Percentiles rank a stretch among this genome's conserved stretches.
These are phyloP conservation scores for Cyberlindnera mycetangii DNA, from an alignment of 805 yeast species.

Conservation along the genomic window DNA sequence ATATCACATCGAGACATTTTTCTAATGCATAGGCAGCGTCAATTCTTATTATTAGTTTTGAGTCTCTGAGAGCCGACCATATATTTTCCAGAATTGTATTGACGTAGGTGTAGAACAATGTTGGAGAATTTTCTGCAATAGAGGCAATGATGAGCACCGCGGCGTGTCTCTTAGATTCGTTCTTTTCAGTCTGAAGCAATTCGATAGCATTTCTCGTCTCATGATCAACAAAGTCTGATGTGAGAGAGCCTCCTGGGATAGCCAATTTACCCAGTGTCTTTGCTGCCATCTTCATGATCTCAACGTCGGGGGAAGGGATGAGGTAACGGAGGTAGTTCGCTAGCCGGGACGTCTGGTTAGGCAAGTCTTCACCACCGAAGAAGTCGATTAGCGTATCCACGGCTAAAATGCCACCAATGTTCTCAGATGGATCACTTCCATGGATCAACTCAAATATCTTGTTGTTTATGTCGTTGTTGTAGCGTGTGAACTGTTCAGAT, in stretches of 20 bases:
- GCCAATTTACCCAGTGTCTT: conserved; percentile 85
- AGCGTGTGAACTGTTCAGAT: conserved; percentile 75
- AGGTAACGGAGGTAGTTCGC: conserved; percentile 84
- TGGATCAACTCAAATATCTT: conserved; percentile 83
- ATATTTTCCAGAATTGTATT: conserved; percentile 76
- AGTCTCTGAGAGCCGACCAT: conserved; percentile 85
- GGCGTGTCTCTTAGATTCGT: conserved; percentile 85
- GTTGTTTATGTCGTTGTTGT: conserved; percentile 82
- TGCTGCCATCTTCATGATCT: conserved; percentile 85
- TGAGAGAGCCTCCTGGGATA: conserved; percentile 81
- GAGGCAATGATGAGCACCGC: conserved; percentile 82
- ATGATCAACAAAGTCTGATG: conserved; percentile 89
- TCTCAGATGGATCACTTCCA: conserved; percentile 65
- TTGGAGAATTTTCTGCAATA: conserved; percentile 83
- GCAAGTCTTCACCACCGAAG: conserved; percentile 81
- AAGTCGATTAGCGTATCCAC: conserved; percentile 84
- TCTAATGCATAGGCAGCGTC: conserved; percentile 84
- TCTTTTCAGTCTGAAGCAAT: conserved; percentile 86
- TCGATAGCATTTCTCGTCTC: conserved; percentile 89
- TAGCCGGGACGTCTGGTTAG: conserved; percentile 84
- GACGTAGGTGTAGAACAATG: conserved; percentile 73
- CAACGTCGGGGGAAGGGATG: conserved; percentile 77
- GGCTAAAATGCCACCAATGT: conserved; percentile 89
- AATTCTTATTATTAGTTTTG: conserved; percentile 65
- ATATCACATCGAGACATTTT: conserved; percentile 73